A percentile compares a stretch with the other conserved stretches of the same genome.
These are phyloP conservation scores for Cercis canadensis DNA, from an alignment of 306 rosid species.

Conservation along the genomic window DNA sequence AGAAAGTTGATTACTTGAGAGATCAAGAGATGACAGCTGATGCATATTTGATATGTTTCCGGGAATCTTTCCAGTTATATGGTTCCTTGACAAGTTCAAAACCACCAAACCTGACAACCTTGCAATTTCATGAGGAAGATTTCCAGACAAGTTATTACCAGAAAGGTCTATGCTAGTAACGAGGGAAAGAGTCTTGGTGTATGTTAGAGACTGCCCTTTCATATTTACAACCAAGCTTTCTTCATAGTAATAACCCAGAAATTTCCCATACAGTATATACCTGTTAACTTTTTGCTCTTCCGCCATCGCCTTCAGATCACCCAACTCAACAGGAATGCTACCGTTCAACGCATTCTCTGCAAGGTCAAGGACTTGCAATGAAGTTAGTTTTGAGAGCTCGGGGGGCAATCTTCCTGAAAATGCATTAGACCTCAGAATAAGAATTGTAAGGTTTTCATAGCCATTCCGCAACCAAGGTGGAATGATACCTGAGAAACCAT, in stretches of 20 bases:
- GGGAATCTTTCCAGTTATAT: slow-evolving; percentile 46
- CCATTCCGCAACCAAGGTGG: slow-evolving; percentile 49
- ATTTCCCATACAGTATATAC: slow-evolving; percentile 3
- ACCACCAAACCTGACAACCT: slow-evolving; percentile 44
- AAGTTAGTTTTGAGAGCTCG: slow-evolving; percentile 38
- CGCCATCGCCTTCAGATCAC: slow-evolving; percentile 35
- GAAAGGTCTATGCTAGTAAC: slow-evolving; percentile 57
- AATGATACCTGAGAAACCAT: slow-evolving; percentile 38
- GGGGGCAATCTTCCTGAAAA: slow-evolving; percentile 47
- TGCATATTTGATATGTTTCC: slow-evolving; percentile 41
- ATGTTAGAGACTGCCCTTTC: background rate
- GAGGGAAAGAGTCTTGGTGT: slow-evolving; percentile 47
- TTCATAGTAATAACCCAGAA: slow-evolving; percentile 18
- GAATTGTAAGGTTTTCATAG: slow-evolving; percentile 37
- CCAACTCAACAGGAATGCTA: slow-evolving; percentile 45
- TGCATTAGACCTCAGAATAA: slow-evolving; percentile 49
- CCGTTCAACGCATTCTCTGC: slow-evolving; percentile 45
- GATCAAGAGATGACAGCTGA: slow-evolving; percentile 50
- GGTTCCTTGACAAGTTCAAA: slow-evolving; percentile 51
- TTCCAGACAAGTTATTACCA: slow-evolving; percentile 48
- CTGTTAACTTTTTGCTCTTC: background rate
- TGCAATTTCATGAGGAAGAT: slow-evolving; percentile 47
- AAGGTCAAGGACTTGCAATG: slow-evolving; percentile 55
- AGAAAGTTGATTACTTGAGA: slow-evolving; percentile 44
- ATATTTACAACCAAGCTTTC: slow-evolving; percentile 35